These are phyloP conservation scores for Neonectria magnoliae DNA, from an alignment of 2,329 filamentous ascomycete genomes.

Conservation along the genomic window DNA sequence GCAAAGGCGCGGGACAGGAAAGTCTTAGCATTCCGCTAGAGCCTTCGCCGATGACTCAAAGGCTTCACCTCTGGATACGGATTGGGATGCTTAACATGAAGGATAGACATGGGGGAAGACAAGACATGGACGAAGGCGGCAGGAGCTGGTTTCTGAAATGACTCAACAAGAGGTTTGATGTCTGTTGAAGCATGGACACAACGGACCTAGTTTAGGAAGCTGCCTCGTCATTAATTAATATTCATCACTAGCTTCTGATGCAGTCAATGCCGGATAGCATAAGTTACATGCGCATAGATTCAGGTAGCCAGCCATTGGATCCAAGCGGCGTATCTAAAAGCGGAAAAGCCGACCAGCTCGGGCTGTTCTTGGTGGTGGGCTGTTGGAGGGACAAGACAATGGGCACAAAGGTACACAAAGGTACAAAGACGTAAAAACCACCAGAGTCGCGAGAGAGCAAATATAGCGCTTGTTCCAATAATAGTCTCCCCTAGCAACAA, in stretches of 20 bases:
- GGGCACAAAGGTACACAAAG: neutral
- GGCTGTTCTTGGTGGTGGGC: neutral
- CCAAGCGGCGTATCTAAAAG: neutral
- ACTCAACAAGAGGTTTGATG: neutral
- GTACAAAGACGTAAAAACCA: neutral
- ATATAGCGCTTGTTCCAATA: neutral
- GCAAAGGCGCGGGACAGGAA: neutral
- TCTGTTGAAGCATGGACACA: neutral
- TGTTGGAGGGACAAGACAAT: neutral
- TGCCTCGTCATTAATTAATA: neutral
- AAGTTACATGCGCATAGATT: neutral
- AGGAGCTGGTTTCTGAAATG: neutral
- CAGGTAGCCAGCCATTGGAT: neutral
- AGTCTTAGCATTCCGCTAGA: neutral
- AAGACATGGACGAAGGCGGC: neutral
- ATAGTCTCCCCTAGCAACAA: neutral
- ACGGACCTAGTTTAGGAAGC: neutral
- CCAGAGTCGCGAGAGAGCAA: neutral
- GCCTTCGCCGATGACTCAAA: conserved; percentile 39
- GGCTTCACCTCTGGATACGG: neutral
- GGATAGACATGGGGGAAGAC: neutral
- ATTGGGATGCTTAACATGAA: neutral
- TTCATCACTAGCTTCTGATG: neutral
- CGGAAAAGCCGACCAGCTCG: neutral
- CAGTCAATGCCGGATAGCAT: neutral